phyloP scores from a whole-genome alignment of 192 early-diverging fungal species.

The Fimicolochytrium jonesii region DNA sequence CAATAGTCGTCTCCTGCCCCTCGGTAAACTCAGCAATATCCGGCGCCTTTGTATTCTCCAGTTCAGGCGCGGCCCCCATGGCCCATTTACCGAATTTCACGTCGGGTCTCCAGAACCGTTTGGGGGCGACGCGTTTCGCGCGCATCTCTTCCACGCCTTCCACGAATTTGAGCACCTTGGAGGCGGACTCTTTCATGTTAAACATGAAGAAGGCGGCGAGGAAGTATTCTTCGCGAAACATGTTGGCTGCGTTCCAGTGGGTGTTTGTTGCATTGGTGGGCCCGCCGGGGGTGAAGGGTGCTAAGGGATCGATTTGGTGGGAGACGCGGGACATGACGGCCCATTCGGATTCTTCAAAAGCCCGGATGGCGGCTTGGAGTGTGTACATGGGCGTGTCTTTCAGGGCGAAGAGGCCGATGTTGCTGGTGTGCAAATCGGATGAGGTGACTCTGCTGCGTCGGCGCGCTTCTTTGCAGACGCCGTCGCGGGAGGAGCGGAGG shows the following conservation, averaged over 20 bases:
- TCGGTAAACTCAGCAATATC: constrained; percentile 22
- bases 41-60: neutral
- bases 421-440: no score
- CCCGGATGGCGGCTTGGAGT: neutral
- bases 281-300: neutral
- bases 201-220: constrained; percentile 25
- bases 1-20: constrained; percentile 21
- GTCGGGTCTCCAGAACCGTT: constrained; percentile 13
- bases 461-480: no score
- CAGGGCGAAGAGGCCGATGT: no score
- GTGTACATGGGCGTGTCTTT: neutral
- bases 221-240: constrained; percentile 27
- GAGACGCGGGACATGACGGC: constrained; percentile 3
- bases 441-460: no score
- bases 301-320: constrained; percentile 10
- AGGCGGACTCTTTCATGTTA: constrained; percentile 15
- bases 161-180: constrained; percentile 16
- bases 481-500: no score
- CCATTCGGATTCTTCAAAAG: constrained; percentile 19
- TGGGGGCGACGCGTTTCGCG: neutral
- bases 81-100: constrained; percentile 18
- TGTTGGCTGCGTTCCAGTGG: constrained; percentile 23
- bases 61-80: neutral
- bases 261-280: neutral
- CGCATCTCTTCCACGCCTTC: constrained; percentile 9